phyloP scores from a whole-genome alignment of 345 rosid species.

The Ricinus communis region DNA sequence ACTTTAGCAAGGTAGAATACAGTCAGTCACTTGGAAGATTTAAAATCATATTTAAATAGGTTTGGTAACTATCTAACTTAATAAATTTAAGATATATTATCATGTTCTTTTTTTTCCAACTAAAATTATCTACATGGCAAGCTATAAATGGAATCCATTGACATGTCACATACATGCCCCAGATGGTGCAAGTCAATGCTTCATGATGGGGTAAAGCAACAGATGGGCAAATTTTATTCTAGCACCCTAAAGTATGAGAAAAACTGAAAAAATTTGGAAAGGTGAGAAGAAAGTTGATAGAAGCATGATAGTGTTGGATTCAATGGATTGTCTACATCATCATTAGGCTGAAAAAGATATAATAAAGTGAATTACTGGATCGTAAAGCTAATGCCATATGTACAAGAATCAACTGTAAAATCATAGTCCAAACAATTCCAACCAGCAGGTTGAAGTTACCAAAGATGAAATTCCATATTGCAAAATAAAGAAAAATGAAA shows the following conservation, averaged over 20 bases:
- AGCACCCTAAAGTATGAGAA: background rate
- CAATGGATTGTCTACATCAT: too few relatives aligned
- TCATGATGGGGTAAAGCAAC: background rate
- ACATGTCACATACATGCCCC: background rate
- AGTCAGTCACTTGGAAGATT: background rate
- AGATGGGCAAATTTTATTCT: background rate
- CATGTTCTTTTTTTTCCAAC: background rate
- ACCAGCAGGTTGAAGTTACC: background rate
- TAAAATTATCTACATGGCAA: too few relatives aligned
- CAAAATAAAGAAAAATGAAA: background rate
- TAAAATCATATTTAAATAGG: constrained; percentile 1
- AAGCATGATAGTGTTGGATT: background rate
- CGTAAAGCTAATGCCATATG: background rate
- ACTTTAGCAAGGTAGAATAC: too few relatives aligned
- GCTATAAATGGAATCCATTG: background rate
- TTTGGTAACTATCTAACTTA: too few relatives aligned
- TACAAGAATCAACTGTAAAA: constrained; percentile 4
- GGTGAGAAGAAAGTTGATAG: background rate
- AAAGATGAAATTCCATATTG: background rate
- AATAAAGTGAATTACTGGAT: background rate
- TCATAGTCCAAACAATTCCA: background rate
- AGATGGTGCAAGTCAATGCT: too few relatives aligned
- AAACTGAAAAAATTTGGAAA: background rate
- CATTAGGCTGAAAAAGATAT: background rate
- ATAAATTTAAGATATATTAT: too few relatives aligned